Percentiles rank a stretch among this genome's conserved stretches.
Conservation (phyloP, 2,329 filamentous ascomycete species). For the Aspergillus sp. region DNA sequence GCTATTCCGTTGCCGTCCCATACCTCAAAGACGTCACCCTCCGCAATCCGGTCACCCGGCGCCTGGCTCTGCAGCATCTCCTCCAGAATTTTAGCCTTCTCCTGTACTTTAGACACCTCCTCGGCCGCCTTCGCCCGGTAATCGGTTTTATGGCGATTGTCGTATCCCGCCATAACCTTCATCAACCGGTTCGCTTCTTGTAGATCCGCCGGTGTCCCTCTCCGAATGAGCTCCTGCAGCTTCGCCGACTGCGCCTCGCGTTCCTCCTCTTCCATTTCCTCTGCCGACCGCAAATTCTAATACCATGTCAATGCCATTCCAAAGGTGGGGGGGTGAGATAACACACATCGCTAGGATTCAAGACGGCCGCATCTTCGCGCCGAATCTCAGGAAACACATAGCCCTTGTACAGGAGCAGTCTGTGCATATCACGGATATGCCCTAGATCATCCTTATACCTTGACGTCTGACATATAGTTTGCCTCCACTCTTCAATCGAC, state of each 20-base stretch:
- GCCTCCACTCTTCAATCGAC: conserved; percentile 96
- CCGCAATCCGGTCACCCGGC: conserved; percentile 73
- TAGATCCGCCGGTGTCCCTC: conserved; percentile 86
- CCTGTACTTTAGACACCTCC: conserved; percentile 90
- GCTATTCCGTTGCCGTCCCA: not conserved
- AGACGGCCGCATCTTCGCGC: conserved; percentile 88
- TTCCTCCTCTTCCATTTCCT: conserved; percentile 99
- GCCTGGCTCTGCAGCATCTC: conserved; percentile 86
- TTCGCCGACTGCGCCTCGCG: conserved; percentile 95
- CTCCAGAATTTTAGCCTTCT: conserved; percentile 88
- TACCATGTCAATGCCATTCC: conserved; percentile 19
- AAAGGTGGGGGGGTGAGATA: not conserved
- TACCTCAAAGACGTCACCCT: conserved; percentile 68
- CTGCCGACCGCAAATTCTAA: conserved; percentile 89
- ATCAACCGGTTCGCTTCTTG: conserved; percentile 97
- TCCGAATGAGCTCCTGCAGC: conserved; percentile 89
- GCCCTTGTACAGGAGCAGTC: conserved; percentile 91
- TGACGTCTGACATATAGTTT: conserved; percentile 97
- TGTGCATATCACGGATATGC: conserved; percentile 96
- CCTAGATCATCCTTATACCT: conserved; percentile 96
- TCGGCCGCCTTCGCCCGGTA: conserved; percentile 97
- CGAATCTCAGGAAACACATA: conserved; percentile 93
- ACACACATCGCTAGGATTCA: conserved; percentile 94
- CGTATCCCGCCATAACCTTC: conserved; percentile 99
- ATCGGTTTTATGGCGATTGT: conserved; percentile 93